These are phyloP conservation scores for Adenanthera pavonina DNA, from an alignment of 306 rosid species.

Conservation along the genomic window DNA sequence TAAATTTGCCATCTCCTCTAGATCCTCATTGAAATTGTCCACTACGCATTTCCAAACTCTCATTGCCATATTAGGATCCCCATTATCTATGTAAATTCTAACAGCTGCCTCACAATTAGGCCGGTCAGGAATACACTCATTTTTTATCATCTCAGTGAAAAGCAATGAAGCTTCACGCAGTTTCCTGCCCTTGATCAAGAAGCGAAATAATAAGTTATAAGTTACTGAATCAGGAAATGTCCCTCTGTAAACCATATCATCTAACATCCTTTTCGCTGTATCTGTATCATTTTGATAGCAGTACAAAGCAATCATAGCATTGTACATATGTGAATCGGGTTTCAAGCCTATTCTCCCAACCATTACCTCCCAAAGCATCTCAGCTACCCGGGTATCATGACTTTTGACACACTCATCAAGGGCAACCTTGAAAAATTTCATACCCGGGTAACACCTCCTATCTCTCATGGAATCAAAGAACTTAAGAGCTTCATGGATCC, in stretches of 20 bases:
- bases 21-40: conserved; percentile 50
- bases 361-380: conserved; percentile 63
- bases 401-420: conserved; percentile 60
- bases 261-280: conserved; percentile 50
- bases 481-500: conserved; percentile 50
- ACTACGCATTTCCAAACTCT: conserved; percentile 67
- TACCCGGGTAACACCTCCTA: conserved; percentile 62
- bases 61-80: conserved; percentile 54
- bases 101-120: conserved; percentile 59
- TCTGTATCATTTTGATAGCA: conserved; percentile 47
- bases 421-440: conserved; percentile 62
- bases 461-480: conserved; percentile 54
- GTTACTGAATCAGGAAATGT: conserved; percentile 56
- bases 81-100: conserved; percentile 52
- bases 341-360: conserved; percentile 37
- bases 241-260: conserved; percentile 63
- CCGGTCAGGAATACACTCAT: conserved; percentile 65
- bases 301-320: conserved; percentile 59
- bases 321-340: conserved; percentile 54
- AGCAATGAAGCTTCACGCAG: conserved; percentile 52
- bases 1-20: conserved; percentile 58
- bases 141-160: conserved; percentile 67
- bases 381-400: conserved; percentile 51
- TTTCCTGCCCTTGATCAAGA: conserved; percentile 55
- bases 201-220: conserved; percentile 61